Evolutionary conservation across 495 filamentous ascomycete genomes (phyloP).

Genomic region (Xylaria bambusicola): DNA sequence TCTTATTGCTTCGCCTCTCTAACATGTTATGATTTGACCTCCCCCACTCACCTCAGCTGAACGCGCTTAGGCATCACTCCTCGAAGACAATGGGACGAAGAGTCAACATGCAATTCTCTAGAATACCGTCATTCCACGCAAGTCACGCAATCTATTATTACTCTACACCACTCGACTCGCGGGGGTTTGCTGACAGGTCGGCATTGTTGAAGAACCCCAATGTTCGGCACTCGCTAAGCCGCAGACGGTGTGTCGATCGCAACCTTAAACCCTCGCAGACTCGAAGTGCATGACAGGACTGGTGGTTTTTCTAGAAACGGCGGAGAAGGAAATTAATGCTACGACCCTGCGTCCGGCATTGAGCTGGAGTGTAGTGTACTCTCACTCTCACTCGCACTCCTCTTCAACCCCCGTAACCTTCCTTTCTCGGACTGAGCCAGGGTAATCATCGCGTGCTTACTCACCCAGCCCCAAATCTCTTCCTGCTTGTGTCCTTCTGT

Average conservation of each 20-base stretch:
- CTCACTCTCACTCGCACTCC: too few species aligned
- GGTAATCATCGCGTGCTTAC: conserved; percentile 10
- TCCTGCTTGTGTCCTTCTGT: too few species aligned
- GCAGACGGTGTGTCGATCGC: conserved; percentile 5
- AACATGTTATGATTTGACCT: neutral
- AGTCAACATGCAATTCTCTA: neutral
- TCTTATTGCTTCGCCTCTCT: neutral
- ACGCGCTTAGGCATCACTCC: neutral
- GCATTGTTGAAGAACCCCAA: conserved; percentile 5
- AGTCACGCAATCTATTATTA: conserved; percentile 8
- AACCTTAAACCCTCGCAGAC: conserved; percentile 1
- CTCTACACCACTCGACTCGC: neutral
- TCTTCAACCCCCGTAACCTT: conserved; percentile 11
- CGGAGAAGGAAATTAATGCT: neutral
- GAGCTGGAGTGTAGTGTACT: too few species aligned
- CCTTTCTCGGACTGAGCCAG: conserved; percentile 11
- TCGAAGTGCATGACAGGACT: neutral
- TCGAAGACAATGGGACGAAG: neutral
- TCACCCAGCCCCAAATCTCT: conserved; percentile 6
- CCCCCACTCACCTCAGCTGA: too few species aligned
- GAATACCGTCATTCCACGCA: neutral
- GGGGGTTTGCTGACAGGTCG: conserved; percentile 4
- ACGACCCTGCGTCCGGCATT: neutral
- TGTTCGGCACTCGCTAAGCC: conserved; percentile 9
- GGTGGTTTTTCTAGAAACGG: conserved; percentile 15